Percentiles rank a stretch among this genome's conserved stretches.
These are phyloP conservation scores for Sphagnum fallax DNA, from an alignment of 228 moss, liverwort and hornwort species.

Conservation along the genomic window DNA sequence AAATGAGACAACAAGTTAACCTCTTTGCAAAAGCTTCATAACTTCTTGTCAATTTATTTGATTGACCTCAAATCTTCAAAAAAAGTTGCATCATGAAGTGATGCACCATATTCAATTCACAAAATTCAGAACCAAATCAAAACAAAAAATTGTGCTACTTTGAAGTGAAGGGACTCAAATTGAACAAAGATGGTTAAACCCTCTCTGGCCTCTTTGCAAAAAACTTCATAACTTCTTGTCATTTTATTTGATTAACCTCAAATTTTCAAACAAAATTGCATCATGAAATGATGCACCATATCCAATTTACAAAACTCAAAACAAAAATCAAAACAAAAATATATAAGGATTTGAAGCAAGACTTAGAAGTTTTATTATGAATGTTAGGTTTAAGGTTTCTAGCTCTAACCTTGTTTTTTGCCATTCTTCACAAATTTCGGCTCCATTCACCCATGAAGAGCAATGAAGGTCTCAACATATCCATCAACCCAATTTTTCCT, in stretches of 20 bases:
- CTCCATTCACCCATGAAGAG: slow-evolving; percentile 35
- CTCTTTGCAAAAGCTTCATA: background rate
- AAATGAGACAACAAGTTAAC: background rate
- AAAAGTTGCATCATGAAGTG: background rate
- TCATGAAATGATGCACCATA: background rate
- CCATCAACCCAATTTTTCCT: slow-evolving; percentile 37
- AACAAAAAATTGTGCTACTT: background rate
- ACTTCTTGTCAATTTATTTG: background rate
- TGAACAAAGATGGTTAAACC: background rate
- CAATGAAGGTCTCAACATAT: slow-evolving; percentile 35
- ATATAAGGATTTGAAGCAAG: too few species aligned
- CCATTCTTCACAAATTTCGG: slow-evolving; percentile 46
- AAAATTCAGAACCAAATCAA: background rate
- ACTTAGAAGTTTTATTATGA: too few species aligned
- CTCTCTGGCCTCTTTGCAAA: background rate
- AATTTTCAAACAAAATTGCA: background rate
- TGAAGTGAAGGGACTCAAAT: background rate
- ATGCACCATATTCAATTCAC: background rate
- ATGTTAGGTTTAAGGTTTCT: too few species aligned
- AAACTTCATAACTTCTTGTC: background rate
- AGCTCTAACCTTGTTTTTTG: slow-evolving; percentile 35
- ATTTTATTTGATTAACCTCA: background rate
- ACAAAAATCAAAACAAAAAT: background rate
- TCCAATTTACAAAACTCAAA: background rate
- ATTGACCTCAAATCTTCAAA: background rate